Evolutionary conservation across 2,329 filamentous ascomycete species (phyloP), one percentile per base, ranked within the genome.

Genomic region (Paecilomyces formosus): DNA sequence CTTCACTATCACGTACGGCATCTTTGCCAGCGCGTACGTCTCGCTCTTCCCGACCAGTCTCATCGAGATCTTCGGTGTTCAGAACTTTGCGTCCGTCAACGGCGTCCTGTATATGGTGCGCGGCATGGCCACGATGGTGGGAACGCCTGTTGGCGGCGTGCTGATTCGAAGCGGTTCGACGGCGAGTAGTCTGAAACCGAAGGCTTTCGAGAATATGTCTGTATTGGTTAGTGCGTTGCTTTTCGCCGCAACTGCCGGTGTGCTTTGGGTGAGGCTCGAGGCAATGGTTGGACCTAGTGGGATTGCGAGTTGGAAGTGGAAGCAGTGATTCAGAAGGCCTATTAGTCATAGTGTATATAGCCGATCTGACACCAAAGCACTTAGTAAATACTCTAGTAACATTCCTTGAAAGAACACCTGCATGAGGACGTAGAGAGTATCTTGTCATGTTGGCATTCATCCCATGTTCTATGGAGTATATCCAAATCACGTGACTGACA

Each of bases 21-120:
- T 70, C 5, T 74, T 74, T 55, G 74, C 73, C 8, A 69, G 71
- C 45, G 73, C 74, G 3, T 77, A 76, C 59, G 71, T 76, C 33
- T 71, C 72, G 7, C 63, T 77, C 1, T 77, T 77, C 54, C 74
- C 74, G 0, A 66, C 72, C 1, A 65, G 66, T 28, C 59, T 76
- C 53, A 70, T 75, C 13, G 74, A 76, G 57, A 59, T 75, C 3
- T 76, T 76, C 54, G 73, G 74, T 3, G 64, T 70, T 12, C 66
- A 73, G 57, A 63, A 74, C 24, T 74, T 74, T 53, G 72, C 72
- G 7, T 70, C 67, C 15, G 72, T 75, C 2, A 75, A 70, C 52
- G 73, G 73, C 1, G 68, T 74, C 7, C 61, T 76, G 55, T 76
- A 76, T 59, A 68, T 75, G 55, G 68, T 75, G 49, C 69, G 72